phyloP scores from a whole-genome alignment of 2,329 filamentous ascomycete genomes.

The Colletotrichum destructivum region DNA sequence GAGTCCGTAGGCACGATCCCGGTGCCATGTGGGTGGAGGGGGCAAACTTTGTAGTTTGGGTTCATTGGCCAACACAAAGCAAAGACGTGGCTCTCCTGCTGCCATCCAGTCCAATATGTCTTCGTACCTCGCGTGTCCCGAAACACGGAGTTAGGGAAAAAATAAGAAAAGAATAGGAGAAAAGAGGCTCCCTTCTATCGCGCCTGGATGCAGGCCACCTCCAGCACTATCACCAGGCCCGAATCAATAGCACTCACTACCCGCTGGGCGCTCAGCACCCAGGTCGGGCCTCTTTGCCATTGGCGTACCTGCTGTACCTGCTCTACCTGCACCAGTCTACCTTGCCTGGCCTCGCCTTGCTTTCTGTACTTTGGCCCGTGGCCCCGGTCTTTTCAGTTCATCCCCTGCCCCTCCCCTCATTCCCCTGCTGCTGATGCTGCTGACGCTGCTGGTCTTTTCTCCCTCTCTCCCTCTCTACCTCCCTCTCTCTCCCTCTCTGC shows the following conservation, averaged over 20 bases:
- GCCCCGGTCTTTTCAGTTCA: neutral
- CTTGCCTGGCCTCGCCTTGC: neutral
- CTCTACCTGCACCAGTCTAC: neutral
- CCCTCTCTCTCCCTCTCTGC: neutral
- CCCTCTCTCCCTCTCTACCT: neutral
- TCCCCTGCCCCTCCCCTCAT: neutral
- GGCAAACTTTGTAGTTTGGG: neutral
- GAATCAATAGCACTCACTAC: neutral
- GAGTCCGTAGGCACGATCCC: no score
- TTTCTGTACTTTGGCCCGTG: constrained; percentile 18
- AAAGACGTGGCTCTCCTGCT: neutral
- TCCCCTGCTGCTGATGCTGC: neutral
- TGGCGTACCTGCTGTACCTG: neutral
- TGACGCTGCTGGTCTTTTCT: no score
- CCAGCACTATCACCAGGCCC: no score
- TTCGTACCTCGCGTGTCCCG: neutral
- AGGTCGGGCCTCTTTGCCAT: no score
- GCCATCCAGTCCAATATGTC: neutral
- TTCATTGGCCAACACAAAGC: neutral
- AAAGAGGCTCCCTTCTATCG: constrained; percentile 28
- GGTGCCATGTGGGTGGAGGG: neutral
- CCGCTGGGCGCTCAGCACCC: no score
- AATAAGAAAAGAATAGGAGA: neutral
- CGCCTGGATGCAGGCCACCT: no score
- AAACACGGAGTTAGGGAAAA: neutral